Evolutionary conservation across 108 stramenopile genomes (phyloP), one percentile per base, ranked within the genome.

Genomic region (Pseudonitzschia pungens): DNA sequence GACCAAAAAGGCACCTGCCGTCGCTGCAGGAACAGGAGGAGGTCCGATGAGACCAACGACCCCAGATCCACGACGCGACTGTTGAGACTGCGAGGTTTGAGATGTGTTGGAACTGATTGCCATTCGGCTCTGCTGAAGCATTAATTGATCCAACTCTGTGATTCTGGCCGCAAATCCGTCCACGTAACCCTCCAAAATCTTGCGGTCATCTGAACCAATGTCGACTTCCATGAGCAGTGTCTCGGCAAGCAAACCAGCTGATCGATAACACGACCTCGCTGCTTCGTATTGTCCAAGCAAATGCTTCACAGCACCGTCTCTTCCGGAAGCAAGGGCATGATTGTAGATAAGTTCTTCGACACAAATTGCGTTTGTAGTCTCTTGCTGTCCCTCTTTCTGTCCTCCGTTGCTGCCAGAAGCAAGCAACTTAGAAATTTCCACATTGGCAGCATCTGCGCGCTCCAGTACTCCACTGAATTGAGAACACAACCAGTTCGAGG

Each of bases 321-420:
- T 69, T 33, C 94, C 90, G 50, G 84, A 92, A 42, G 88, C 88
- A 50, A 92, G 82, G 53, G 92, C 82, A 66, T 91, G 90, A 75
- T 90, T 89, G 77, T 92, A 95, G 65, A 95, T 90, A 29, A 95
- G 75, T 74, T 95, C 94, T 63, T 92, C 90, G 10, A 91, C 89
- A 24, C 75, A 84, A 12, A 70, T 54, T 21, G 60, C 15, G 40
- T 57, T 52, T 9, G 75, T 53, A 50, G 45, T 57, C 5, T 58
- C 24, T 27, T 58, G 24, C 12, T 56, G 55, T 0, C 62, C 62
- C 29, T 26, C 65, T 24, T 68, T 65, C 41, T 56, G 32, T 48
- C 45, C 45, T 27, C 59, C 2, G 29, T 68, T 50, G 45, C 44
- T 68, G 9, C 52, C 65, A 14, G 62, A 27, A 24, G 63, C 75